Conservation (phyloP, 768 basidiomycete species). For the Hysterangium stoloniferum region DNA sequence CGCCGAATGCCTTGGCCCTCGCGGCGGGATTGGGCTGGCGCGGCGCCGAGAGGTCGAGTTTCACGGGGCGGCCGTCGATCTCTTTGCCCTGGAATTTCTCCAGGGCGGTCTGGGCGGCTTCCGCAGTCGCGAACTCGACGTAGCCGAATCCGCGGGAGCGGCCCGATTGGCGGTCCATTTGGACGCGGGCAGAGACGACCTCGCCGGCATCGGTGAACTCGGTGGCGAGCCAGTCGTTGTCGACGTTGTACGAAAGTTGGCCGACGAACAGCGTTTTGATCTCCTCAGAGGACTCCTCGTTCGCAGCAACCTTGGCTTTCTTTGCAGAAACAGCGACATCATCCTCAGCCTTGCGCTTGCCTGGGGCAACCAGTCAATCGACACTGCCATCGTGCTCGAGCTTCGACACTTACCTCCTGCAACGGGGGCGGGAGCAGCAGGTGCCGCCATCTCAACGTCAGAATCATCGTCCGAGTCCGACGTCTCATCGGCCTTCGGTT, state of each 20-base stretch:
- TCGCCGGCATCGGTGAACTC: slow-evolving; percentile 90
- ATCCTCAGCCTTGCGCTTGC: slow-evolving; percentile 79
- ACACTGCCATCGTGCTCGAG: no score
- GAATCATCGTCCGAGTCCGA: slow-evolving; percentile 35
- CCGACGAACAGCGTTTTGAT: slow-evolving; percentile 84
- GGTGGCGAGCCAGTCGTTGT: slow-evolving; percentile 87
- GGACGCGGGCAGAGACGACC: slow-evolving; percentile 83
- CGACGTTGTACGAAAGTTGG: slow-evolving; percentile 90
- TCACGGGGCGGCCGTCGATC: slow-evolving; percentile 85
- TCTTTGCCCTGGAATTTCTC: slow-evolving; percentile 68
- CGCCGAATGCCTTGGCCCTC: slow-evolving; percentile 66
- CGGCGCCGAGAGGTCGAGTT: slow-evolving; percentile 73
- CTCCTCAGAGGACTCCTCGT: slow-evolving; percentile 39
- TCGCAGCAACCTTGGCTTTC: slow-evolving; percentile 64
- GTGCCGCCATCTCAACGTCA: slow-evolving; percentile 51
- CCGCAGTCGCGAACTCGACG: slow-evolving; percentile 63
- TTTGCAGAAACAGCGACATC: slow-evolving; percentile 55
- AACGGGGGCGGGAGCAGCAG: slow-evolving; percentile 20
- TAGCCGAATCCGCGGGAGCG: slow-evolving; percentile 82
- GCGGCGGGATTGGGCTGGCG: slow-evolving; percentile 43
- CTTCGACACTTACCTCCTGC: background rate
- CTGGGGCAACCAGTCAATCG: slow-evolving; percentile 21
- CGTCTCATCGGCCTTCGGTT: slow-evolving; percentile 16
- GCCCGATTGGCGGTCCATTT: slow-evolving; percentile 73
- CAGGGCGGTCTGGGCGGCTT: slow-evolving; percentile 76